Base-by-base conservation (phyloP, 257 asterid genomes). In the Solanum gandarillasii region DNA sequence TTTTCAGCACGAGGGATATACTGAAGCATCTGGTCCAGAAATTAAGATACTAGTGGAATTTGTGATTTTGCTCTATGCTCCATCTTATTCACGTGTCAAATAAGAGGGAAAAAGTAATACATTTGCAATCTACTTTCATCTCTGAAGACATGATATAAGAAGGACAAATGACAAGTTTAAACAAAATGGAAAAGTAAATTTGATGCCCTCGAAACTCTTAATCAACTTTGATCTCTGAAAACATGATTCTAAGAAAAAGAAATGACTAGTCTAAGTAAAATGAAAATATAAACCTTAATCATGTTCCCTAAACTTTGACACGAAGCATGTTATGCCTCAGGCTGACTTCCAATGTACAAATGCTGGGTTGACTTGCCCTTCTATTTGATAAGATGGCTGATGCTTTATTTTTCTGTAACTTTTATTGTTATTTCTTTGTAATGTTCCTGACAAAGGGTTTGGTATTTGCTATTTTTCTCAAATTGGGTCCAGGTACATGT, bases 401-500 rank as follows among this genome's bases (percentile, higher is more conserved):
- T 43, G 20, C 81, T 34, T 48, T 48, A 8, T 48, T 71, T 65
- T 60, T 52, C 82, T 86, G 7, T 58, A 55, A 18, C n/a, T 71
- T 7, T 87, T 87, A 86, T 87, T 52, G 71, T 72, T 87, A 25
- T 81, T 73, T 20, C 27, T 81, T 79, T 46, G 10, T 48, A 31
- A 81, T 81, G 68, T 48, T 81, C 27, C 68, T 81, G 41, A 81
- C 85, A 81, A 79, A 79, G 36, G 85, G 27, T 79, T 27, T 79
- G 67, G 39, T 4, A 79, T 2, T 41, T 76, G 23, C 39, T 81
- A 81, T 43, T 43, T 39, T 43, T 29, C 85, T 79, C 68, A 75
- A 70, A 76, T 73, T 62, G 82, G 79, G 90, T 92, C 88, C 92
- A 96, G 99, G 95, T 95, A 95, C 92, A 86, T 88, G 74, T 90